A percentile compares a stretch with the other conserved stretches of the same genome.
Evolutionary conservation across 192 early-diverging fungal genomes (phyloP).

Genomic region (Gaertneriomyces semiglobifer): DNA sequence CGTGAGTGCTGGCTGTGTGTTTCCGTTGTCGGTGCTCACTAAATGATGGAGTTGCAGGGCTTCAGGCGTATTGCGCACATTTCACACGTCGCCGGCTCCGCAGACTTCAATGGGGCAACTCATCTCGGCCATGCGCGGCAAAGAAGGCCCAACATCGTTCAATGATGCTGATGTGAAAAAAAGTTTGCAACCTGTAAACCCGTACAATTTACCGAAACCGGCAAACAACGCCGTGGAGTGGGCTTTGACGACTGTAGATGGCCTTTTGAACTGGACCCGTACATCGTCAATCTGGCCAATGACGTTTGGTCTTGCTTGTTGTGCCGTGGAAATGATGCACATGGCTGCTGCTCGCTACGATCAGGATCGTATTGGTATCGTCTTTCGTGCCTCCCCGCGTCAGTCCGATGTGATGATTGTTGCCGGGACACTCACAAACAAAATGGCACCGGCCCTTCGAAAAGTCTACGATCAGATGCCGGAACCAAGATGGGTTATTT

Average conservation of each 20-base stretch:
- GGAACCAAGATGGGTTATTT: conserved; percentile 97
- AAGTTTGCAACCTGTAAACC: conserved; percentile 37
- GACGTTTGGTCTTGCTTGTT: conserved; percentile 89
- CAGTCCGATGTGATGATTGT: conserved; percentile 99
- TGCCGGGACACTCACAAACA: conserved; percentile 96
- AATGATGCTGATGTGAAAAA: conserved; percentile 19
- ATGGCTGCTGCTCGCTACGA: conserved; percentile 94
- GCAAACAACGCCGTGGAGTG: conserved; percentile 49
- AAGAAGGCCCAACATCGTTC: background rate
- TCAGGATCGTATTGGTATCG: conserved; percentile 95
- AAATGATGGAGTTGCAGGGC: no score
- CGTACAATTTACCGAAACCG: conserved; percentile 43
- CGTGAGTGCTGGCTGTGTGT: no score
- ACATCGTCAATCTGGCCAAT: conserved; percentile 77
- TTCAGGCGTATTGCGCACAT: background rate
- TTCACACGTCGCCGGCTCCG: conserved; percentile 5
- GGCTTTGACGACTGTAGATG: conserved; percentile 84
- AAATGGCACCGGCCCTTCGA: conserved; percentile 88
- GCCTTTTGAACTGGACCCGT: conserved; percentile 88
- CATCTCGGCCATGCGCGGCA: conserved; percentile 10
- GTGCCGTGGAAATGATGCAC: conserved; percentile 97
- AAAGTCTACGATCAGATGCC: conserved; percentile 86
- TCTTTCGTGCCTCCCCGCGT: conserved; percentile 93
- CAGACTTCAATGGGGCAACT: conserved; percentile 8
- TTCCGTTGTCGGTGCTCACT: no score